Percentiles rank a stretch among this genome's conserved stretches.
These are phyloP conservation scores for Taphrina betulina DNA, from an alignment of 1,139 yeast genomes.

Conservation along the genomic window DNA sequence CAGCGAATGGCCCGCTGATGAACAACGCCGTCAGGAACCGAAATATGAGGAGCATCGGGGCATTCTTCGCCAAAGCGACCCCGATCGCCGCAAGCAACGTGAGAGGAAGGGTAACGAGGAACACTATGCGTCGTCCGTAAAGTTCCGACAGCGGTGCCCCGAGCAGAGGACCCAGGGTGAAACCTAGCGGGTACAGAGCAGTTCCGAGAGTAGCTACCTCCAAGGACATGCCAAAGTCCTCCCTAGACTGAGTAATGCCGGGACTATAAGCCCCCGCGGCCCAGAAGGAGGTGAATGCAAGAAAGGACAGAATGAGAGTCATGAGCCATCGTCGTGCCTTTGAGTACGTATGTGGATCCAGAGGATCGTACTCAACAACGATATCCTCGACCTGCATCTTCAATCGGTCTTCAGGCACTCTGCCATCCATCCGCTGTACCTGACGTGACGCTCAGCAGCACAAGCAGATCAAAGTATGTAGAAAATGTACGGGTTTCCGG, in stretches of 20 bases:
- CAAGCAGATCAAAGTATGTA: too few species aligned
- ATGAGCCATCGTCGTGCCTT: conserved; percentile 45
- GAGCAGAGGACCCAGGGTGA: conserved; percentile 59
- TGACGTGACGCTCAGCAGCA: too few species aligned
- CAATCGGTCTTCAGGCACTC: too few species aligned
- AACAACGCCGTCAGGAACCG: conserved; percentile 78
- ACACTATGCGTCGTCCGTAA: conserved; percentile 57
- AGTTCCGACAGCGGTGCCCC: conserved; percentile 41
- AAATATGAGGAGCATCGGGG: conserved; percentile 54
- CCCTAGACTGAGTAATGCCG: conserved; percentile 6
- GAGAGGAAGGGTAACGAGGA: conserved; percentile 54
- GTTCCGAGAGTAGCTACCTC: conserved; percentile 41
- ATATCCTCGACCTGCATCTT: too few species aligned
- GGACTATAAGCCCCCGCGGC: conserved; percentile 26
- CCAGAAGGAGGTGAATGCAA: conserved; percentile 41
- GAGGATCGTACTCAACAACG: conserved; percentile 14
- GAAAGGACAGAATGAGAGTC: conserved; percentile 47
- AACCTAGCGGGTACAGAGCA: conserved; percentile 62
- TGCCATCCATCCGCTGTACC: too few species aligned
- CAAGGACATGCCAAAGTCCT: conserved; percentile 8
- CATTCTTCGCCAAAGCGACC: conserved; percentile 56
- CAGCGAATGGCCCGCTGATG: conserved; percentile 80
- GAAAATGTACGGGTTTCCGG: too few species aligned
- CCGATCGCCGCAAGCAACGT: conserved; percentile 58
- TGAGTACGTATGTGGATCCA: conserved; percentile 55